Evolutionary conservation across 805 yeast genomes (phyloP).

Genomic region (Myxozyma vanderwaltii): DNA sequence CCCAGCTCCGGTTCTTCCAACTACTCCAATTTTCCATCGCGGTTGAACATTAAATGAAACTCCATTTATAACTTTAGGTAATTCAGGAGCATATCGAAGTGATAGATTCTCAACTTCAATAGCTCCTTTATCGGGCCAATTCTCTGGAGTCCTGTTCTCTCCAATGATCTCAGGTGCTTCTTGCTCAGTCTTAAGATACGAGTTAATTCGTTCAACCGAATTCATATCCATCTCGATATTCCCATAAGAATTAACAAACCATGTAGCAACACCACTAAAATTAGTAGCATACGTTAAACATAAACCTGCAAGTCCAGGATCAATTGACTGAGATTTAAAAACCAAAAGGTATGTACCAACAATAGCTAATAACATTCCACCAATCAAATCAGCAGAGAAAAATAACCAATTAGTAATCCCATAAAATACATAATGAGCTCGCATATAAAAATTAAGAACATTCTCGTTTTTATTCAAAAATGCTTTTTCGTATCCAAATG

Average conservation of each 20-base stretch:
- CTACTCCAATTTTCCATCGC: constrained; percentile 84
- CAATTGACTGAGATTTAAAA: constrained; percentile 61
- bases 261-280: constrained; percentile 82
- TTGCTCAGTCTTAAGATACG: constrained; percentile 76
- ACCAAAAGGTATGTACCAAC: constrained; percentile 79
- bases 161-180: constrained; percentile 73
- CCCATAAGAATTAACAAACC: constrained; percentile 90
- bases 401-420: constrained; percentile 91
- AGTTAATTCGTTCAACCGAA: constrained; percentile 90
- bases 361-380: constrained; percentile 70
- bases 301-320: constrained; percentile 94
- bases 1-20: constrained; percentile 98
- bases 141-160: constrained; percentile 62
- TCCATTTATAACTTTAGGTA: constrained; percentile 85
- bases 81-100: constrained; percentile 79
- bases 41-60: constrained; percentile 81
- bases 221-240: constrained; percentile 94
- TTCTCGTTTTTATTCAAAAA: constrained; percentile 77
- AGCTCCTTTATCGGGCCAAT: constrained; percentile 88
- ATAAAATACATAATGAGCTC: constrained; percentile 93
- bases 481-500: constrained; percentile 86
- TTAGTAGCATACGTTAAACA: constrained; percentile 88
- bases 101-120: constrained; percentile 76
- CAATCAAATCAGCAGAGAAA: constrained; percentile 78
- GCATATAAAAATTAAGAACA: constrained; percentile 77